Evolutionary conservation across 2,329 filamentous ascomycete species (phyloP).

Genomic region (Pseudofabraea citricarpa): DNA sequence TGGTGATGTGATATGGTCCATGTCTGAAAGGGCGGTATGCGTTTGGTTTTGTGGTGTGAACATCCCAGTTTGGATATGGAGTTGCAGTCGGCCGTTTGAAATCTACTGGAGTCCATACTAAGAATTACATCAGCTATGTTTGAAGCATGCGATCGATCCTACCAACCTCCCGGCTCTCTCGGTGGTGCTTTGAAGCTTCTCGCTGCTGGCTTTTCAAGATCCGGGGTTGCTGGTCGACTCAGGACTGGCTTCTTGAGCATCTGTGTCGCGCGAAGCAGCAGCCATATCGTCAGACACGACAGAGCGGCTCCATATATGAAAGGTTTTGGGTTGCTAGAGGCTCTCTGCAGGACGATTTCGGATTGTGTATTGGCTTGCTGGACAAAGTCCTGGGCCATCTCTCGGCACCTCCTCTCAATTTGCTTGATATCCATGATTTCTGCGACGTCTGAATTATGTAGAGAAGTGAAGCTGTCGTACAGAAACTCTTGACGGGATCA

Average conservation of each 20-base stretch:
- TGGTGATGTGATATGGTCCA: slow-evolving; percentile 29
- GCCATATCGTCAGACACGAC: slow-evolving; percentile 14
- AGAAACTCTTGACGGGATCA: background rate
- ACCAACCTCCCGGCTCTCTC: slow-evolving; percentile 25
- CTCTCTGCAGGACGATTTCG: slow-evolving; percentile 7
- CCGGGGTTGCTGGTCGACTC: slow-evolving; percentile 20
- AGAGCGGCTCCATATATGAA: slow-evolving; percentile 14
- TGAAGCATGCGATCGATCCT: background rate
- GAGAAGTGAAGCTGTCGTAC: background rate
- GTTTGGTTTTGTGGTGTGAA: slow-evolving; percentile 25
- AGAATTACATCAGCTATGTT: slow-evolving; percentile 8
- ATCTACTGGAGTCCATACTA: slow-evolving; percentile 27
- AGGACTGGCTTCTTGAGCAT: slow-evolving; percentile 16
- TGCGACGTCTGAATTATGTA: background rate
- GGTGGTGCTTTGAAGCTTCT: slow-evolving; percentile 21
- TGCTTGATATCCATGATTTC: background rate
- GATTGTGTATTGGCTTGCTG: slow-evolving; percentile 7
- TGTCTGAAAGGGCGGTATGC: slow-evolving; percentile 28
- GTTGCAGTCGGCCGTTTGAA: slow-evolving; percentile 25
- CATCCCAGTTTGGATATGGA: slow-evolving; percentile 24
- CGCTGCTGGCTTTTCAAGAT: slow-evolving; percentile 23
- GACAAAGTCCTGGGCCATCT: slow-evolving; percentile 2
- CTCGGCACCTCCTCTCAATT: background rate
- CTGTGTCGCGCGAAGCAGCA: slow-evolving; percentile 14
- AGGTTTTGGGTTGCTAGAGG: slow-evolving; percentile 12